phyloP scores from a whole-genome alignment of 2,329 filamentous ascomycete genomes.

The Truncatella angustata region DNA sequence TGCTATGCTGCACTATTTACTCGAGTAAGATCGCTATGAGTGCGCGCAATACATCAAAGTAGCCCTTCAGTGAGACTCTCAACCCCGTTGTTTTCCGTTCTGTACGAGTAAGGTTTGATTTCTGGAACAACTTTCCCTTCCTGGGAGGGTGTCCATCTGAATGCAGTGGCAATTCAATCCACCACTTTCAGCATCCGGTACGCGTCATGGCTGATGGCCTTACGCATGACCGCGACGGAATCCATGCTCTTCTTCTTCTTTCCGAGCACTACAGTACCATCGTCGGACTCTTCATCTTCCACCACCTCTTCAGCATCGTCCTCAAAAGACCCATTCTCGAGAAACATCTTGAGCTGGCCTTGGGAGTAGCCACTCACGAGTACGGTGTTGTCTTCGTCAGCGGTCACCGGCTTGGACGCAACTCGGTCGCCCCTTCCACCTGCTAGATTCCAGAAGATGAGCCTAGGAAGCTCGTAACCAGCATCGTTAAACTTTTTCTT shows the following conservation, averaged over 20 bases:
- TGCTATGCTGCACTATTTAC: too few species aligned
- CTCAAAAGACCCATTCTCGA: neutral
- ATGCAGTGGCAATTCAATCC: too few species aligned
- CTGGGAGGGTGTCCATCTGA: too few species aligned
- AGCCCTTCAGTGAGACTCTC: too few species aligned
- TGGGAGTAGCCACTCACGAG: neutral
- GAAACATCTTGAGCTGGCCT: neutral
- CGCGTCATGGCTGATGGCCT: neutral
- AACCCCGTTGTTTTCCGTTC: too few species aligned
- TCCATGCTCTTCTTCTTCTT: neutral
- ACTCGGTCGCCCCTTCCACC: neutral
- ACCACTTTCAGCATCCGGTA: neutral
- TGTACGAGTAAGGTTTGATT: too few species aligned
- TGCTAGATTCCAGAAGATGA: neutral
- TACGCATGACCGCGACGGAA: neutral
- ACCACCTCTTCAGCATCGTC: neutral
- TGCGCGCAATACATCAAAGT: too few species aligned
- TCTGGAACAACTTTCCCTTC: too few species aligned
- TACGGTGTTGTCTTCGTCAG: neutral
- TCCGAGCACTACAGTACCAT: neutral
- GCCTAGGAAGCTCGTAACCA: constrained; percentile 54
- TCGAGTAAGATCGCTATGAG: too few species aligned
- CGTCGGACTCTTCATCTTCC: neutral
- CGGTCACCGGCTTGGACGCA: neutral
- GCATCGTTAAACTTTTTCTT: constrained; percentile 40